A percentile compares a stretch with the other conserved stretches of the same genome.
These are phyloP conservation scores for Striga hermonthica DNA, from an alignment of 305 asterid genomes.

Conservation along the genomic window DNA sequence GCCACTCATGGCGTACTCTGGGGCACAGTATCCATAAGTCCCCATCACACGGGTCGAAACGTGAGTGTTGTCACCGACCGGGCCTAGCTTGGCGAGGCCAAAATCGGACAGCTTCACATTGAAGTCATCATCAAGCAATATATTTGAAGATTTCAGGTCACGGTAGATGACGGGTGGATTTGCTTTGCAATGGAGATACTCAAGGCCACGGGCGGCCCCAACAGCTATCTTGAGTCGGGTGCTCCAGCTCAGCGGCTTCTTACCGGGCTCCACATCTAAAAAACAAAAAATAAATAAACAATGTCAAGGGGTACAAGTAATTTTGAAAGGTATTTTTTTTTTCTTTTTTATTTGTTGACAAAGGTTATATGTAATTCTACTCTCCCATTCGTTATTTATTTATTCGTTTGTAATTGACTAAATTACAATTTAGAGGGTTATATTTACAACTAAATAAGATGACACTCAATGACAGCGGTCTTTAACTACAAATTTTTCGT, in stretches of 20 bases:
- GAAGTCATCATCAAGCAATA: conserved; percentile 75
- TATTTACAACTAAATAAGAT: no score
- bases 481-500: no score
- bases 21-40: conserved; percentile 63
- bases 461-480: no score
- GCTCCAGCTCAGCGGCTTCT: conserved; percentile 74
- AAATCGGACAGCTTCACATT: conserved; percentile 88
- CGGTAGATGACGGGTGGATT: conserved; percentile 92
- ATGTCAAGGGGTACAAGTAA: no score
- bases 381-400: background rate
- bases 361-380: background rate
- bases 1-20: conserved; percentile 67
- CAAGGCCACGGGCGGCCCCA: conserved; percentile 87
- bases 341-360: no score
- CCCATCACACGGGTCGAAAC: conserved; percentile 68
- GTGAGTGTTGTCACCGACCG: conserved; percentile 73
- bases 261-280: conserved; percentile 51
- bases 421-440: background rate
- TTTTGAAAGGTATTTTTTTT: no score
- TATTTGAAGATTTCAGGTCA: conserved; percentile 83
- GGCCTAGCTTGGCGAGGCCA: conserved; percentile 88
- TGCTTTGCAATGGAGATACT: conserved; percentile 82
- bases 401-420: background rate
- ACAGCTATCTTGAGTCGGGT: conserved; percentile 81
- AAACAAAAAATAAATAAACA: conserved; percentile 12